phyloP scores from a whole-genome alignment of 2,329 filamentous ascomycete genomes.

The Fusarium sp. region DNA sequence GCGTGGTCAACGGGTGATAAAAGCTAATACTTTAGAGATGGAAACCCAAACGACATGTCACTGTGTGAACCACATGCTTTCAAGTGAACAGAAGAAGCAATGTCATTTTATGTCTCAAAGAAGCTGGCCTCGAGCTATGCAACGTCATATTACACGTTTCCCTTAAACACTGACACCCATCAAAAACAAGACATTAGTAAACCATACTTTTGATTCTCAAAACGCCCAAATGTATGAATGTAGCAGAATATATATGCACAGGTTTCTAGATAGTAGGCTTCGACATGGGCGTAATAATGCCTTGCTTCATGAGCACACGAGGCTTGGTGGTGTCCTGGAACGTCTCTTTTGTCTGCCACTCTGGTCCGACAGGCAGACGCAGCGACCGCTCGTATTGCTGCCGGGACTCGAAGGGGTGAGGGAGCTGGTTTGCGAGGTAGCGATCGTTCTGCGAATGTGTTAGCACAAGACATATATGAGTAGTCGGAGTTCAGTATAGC shows the following conservation, averaged over 20 bases:
- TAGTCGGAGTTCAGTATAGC: slow-evolving; percentile 18
- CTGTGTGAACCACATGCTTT: background rate
- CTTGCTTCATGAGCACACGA: slow-evolving; percentile 89
- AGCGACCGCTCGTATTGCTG: slow-evolving; percentile 93
- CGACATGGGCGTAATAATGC: slow-evolving; percentile 87
- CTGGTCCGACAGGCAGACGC: slow-evolving; percentile 87
- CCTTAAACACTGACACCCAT: background rate
- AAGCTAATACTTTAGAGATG: no score
- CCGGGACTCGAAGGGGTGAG: slow-evolving; percentile 88
- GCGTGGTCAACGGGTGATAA: no score
- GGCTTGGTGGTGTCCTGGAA: slow-evolving; percentile 93
- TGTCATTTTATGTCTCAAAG: background rate
- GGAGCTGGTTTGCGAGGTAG: slow-evolving; percentile 86
- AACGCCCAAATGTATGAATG: slow-evolving; percentile 22
- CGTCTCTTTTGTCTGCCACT: slow-evolving; percentile 97
- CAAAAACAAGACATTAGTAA: background rate
- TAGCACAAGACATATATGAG: slow-evolving; percentile 1
- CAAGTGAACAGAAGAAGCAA: background rate
- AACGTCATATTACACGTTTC: background rate
- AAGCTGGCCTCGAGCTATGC: background rate
- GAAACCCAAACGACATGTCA: no score
- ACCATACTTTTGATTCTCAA: slow-evolving; percentile 32
- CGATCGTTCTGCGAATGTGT: slow-evolving; percentile 74
- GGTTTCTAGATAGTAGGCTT: slow-evolving; percentile 69
- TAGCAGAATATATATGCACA: slow-evolving; percentile 11